Conservation (phyloP, 306 rosid species). For the Crotalaria pallida region DNA sequence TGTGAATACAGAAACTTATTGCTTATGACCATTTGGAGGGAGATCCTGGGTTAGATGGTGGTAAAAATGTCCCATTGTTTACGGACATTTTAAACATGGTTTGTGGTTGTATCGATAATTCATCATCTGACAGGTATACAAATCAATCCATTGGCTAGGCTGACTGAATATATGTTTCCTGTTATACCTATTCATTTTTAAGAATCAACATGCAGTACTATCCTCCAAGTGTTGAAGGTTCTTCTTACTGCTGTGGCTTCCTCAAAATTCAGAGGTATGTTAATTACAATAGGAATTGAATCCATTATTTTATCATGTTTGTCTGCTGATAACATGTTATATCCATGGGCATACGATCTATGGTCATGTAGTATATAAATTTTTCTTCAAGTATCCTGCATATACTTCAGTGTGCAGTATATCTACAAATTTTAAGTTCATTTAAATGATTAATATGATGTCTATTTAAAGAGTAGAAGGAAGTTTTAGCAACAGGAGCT, state of each 20-base stretch:
- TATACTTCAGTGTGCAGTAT: neutral
- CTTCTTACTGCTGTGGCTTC: slow-evolving; percentile 99
- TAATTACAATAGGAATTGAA: slow-evolving; percentile 5
- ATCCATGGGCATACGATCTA: neutral
- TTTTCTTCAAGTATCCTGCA: slow-evolving; percentile 4
- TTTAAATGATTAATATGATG: slow-evolving; percentile 18
- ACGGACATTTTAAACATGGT: slow-evolving; percentile 84
- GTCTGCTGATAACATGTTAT: slow-evolving; percentile 10
- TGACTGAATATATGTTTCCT: slow-evolving; percentile 21
- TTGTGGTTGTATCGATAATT: slow-evolving; percentile 83
- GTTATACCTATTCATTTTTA: slow-evolving; percentile 27
- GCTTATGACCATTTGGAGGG: slow-evolving; percentile 99
- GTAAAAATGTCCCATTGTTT: slow-evolving; percentile 67
- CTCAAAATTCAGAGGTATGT: slow-evolving; percentile 87
- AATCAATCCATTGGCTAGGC: slow-evolving; percentile 4
- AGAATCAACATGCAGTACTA: slow-evolving; percentile 63
- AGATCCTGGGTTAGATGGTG: slow-evolving; percentile 95
- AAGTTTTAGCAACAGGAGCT: slow-evolving; percentile 5
- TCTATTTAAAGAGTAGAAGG: slow-evolving; percentile 1
- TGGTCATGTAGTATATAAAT: neutral
- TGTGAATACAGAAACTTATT: slow-evolving; percentile 79
- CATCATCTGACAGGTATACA: slow-evolving; percentile 91
- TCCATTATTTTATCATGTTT: slow-evolving; percentile 7
- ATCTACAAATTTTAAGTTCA: neutral
- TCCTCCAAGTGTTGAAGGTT: slow-evolving; percentile 98